Evolutionary conservation across 2,329 filamentous ascomycete species (phyloP).

Genomic region (Blastomyces parvus): DNA sequence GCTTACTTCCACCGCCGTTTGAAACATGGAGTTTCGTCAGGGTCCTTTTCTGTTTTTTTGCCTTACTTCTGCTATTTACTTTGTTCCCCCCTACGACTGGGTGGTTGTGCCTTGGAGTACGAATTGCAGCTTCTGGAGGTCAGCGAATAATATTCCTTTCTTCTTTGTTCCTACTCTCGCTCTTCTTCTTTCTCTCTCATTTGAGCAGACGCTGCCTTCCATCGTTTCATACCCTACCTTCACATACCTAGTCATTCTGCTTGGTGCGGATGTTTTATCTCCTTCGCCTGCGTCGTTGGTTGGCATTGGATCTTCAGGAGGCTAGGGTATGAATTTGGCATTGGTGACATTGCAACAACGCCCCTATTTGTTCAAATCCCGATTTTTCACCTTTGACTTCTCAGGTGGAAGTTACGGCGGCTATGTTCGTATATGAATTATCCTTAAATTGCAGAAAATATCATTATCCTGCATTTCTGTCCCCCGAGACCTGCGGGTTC

Average conservation of each 20-base stretch:
- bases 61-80: background rate
- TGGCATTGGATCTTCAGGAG: background rate
- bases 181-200: background rate
- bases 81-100: background rate
- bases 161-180: background rate
- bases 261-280: background rate
- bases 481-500: background rate
- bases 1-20: background rate
- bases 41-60: background rate
- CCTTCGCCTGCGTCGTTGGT: background rate
- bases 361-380: background rate
- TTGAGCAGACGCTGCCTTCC: background rate
- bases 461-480: background rate
- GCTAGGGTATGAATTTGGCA: background rate
- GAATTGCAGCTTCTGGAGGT: background rate
- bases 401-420: background rate
- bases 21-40: slow-evolving; percentile 1
- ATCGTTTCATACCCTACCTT: background rate
- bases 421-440: background rate
- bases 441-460: background rate
- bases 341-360: background rate
- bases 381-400: background rate
- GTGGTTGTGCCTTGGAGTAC: background rate
- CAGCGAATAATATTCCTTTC: background rate
- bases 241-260: background rate